Evolutionary conservation across 1,284 basidiomycete genomes (phyloP).

Genomic region (Fomitopsis betulina): DNA sequence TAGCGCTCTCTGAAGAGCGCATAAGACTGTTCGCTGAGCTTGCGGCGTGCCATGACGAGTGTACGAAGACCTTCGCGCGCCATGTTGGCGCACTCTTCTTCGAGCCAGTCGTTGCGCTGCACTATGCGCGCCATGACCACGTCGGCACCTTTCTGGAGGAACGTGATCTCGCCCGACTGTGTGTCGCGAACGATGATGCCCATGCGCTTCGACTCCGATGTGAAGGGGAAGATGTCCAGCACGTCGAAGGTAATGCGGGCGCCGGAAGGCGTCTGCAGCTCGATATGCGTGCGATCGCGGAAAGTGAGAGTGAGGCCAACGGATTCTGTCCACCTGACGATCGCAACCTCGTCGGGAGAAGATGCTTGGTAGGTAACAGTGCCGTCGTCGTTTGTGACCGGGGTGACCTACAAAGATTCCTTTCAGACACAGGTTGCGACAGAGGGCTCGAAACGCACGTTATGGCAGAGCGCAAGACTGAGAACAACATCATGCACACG

Average conservation of each 20-base stretch:
- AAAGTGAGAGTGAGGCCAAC: constrained; percentile 86
- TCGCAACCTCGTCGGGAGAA: constrained; percentile 98
- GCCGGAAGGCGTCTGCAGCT: constrained; percentile 68
- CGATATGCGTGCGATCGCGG: constrained; percentile 86
- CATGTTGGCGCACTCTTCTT: constrained; percentile 99
- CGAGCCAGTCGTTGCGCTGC: constrained; percentile 97
- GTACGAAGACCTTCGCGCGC: constrained; percentile 94
- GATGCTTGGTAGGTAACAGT: constrained; percentile 96
- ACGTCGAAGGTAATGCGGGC: constrained; percentile 73
- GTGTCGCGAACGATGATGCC: constrained; percentile 90
- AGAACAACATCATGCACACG: constrained; percentile 93
- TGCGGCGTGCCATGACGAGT: constrained; percentile 86
- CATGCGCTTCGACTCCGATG: constrained; percentile 98
- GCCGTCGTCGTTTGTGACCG: constrained; percentile 91
- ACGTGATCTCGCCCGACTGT: constrained; percentile 74
- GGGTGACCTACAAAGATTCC: constrained; percentile 70
- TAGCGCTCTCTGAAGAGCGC: constrained; percentile 73
- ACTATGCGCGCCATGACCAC: constrained; percentile 96
- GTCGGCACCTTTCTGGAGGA: constrained; percentile 97
- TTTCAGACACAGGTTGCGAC: not conserved
- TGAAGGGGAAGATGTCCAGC: constrained; percentile 96
- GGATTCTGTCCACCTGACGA: constrained; percentile 97
- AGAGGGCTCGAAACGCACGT: constrained; percentile 44
- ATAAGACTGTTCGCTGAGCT: constrained; percentile 69
- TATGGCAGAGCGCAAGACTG: constrained; percentile 94